These are phyloP conservation scores for Diospyros kaki DNA, from an alignment of 148 eudicot genomes.

Conservation along the genomic window DNA sequence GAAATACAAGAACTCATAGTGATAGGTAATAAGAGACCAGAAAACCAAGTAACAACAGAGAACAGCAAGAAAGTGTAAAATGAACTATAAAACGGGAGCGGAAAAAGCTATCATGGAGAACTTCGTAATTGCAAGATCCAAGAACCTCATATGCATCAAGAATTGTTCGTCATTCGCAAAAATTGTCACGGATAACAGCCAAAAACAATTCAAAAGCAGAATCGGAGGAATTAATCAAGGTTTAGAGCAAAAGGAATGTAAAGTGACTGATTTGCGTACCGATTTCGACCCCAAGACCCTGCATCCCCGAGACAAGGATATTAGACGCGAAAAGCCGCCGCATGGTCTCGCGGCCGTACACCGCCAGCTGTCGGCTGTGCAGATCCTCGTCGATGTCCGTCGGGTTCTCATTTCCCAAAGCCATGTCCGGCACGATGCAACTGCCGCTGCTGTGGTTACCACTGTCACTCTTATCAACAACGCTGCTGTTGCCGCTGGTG, in stretches of 20 bases:
- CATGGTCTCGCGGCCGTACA: conserved; percentile 87
- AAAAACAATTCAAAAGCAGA: too few species aligned
- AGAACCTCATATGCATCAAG: background rate
- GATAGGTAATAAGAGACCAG: background rate
- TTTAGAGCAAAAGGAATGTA: background rate
- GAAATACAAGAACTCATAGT: background rate
- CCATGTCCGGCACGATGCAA: conserved; percentile 29
- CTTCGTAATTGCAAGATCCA: background rate
- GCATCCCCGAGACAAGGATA: conserved; percentile 76
- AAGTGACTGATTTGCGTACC: conserved; percentile 31
- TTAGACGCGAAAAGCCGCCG: conserved; percentile 65
- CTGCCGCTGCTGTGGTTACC: conserved; percentile 7
- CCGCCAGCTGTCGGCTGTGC: conserved; percentile 88
- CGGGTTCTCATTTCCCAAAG: conserved; percentile 31
- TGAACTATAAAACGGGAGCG: background rate
- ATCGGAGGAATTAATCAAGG: background rate
- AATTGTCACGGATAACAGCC: background rate
- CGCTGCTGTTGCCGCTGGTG: conserved; percentile 5
- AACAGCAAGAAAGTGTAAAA: background rate
- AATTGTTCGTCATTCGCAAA: background rate
- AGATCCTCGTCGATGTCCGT: conserved; percentile 86
- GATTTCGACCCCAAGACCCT: conserved; percentile 88
- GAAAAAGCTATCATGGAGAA: background rate
- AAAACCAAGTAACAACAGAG: background rate
- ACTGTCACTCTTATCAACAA: conserved; percentile 1